Percentiles rank a stretch among this genome's conserved stretches.
phyloP scores from a whole-genome alignment of 2,329 filamentous ascomycete species.

The Botrytis hyacinthi region DNA sequence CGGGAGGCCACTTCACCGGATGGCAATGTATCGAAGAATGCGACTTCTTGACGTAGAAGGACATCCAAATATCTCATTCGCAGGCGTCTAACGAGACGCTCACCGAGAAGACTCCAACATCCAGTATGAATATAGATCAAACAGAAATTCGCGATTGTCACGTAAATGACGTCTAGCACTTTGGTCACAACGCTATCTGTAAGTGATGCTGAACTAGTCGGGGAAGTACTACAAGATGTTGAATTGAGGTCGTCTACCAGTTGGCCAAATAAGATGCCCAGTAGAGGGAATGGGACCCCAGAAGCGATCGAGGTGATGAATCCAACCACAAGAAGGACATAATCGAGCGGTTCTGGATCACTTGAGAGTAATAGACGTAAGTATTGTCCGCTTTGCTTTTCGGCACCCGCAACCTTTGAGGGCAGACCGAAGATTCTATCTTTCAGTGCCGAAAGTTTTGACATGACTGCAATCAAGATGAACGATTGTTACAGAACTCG shows the following conservation, averaged over 20 bases:
- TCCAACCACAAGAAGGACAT: slow-evolving; percentile 8
- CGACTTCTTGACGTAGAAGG: slow-evolving; percentile 51
- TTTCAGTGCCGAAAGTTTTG: slow-evolving; percentile 9
- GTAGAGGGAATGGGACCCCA: slow-evolving; percentile 62
- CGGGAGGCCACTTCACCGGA: slow-evolving; percentile 50
- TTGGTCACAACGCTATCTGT: slow-evolving; percentile 40
- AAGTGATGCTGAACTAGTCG: slow-evolving; percentile 7
- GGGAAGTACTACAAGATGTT: slow-evolving; percentile 41
- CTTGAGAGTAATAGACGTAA: slow-evolving; percentile 8
- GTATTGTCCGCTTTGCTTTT: slow-evolving; percentile 13
- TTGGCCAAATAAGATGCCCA: slow-evolving; percentile 64
- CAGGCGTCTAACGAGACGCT: slow-evolving; percentile 52
- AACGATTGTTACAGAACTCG: slow-evolving; percentile 1
- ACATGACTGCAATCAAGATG: slow-evolving; percentile 11
- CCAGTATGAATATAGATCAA: slow-evolving; percentile 63
- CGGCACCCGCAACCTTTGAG: not conserved
- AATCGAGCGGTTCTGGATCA: not conserved
- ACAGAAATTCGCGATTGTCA: slow-evolving; percentile 61
- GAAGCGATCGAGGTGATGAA: slow-evolving; percentile 44
- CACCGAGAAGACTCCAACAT: slow-evolving; percentile 56
- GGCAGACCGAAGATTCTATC: slow-evolving; percentile 1
- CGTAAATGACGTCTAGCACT: slow-evolving; percentile 60
- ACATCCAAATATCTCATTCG: slow-evolving; percentile 52
- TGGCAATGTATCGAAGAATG: slow-evolving; percentile 54
- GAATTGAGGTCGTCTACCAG: slow-evolving; percentile 61